Conservation (phyloP, 768 basidiomycete species). For the Hirschioporus abietinus region DNA sequence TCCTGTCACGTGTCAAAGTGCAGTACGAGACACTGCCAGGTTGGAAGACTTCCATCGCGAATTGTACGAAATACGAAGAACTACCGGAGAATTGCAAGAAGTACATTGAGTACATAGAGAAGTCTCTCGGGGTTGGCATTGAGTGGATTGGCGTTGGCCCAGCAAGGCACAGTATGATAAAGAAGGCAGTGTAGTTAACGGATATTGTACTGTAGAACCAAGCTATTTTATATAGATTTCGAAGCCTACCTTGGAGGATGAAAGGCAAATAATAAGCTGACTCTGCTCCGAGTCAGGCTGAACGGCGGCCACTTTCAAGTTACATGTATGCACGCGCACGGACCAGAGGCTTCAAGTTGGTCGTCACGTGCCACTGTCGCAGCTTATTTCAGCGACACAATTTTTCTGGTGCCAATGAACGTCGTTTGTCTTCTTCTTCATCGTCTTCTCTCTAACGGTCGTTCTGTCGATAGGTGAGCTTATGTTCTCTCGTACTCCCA, state of each 20-base stretch:
- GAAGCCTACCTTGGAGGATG: background rate
- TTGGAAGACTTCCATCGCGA: conserved; percentile 78
- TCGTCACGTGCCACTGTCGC: background rate
- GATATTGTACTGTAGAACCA: background rate
- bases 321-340: background rate
- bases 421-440: background rate
- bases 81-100: conserved; percentile 81
- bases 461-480: conserved; percentile 25
- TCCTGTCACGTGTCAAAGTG: conserved; percentile 75
- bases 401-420: background rate
- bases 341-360: background rate
- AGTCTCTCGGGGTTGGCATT: conserved; percentile 63
- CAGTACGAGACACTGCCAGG: conserved; percentile 87
- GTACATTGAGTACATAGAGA: conserved; percentile 86
- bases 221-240: background rate
- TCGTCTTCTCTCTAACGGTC: background rate
- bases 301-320: background rate
- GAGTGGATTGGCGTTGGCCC: conserved; percentile 96
- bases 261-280: too few species aligned
- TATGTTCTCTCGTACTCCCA: conserved; percentile 9
- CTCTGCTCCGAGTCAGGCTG: too few species aligned
- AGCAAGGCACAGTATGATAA: conserved; percentile 72
- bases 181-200: conserved; percentile 13
- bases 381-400: background rate
- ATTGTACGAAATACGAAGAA: conserved; percentile 56